Base-by-base conservation (phyloP, 768 basidiomycete species). In the Flagelloscypha sp. region DNA sequence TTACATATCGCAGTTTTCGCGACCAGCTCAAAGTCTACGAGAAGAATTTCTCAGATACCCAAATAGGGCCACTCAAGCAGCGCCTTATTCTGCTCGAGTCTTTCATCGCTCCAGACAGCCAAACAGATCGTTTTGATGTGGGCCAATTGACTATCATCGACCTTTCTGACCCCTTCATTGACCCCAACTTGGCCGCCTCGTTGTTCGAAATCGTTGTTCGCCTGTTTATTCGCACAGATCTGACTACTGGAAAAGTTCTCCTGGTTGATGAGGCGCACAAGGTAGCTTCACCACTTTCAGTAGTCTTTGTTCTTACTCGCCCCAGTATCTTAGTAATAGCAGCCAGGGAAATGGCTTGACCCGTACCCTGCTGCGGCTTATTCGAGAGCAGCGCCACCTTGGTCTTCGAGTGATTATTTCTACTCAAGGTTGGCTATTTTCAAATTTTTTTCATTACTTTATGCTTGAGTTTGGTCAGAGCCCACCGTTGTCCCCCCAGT, bases 191-290 rank as follows among this genome's bases (percentile, higher is more conserved):
- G 1, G 83, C 83, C 2, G 82, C 81, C 42, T 72, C 72, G 0
- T 50, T 84, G 3, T 85, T 84, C 36, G 79, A 85, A 38, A 80
- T 85, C 6, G 54, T 84, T 1, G 65, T 71, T 0, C 66, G 82
- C 23, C 47, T 80, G 2, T 85, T 84, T 44, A 66, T 80, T 8
- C 65, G 81, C 18, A 66, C 76, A 2, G 58, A 74, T 1, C 65
- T 79, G 2, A 62, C 55, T 3, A 76, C 75, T 0, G 81, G 80
- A 5, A 84, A 83, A 37, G 70, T 82, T 1, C 64, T 82, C 2
- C 66, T 85, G 0, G 75, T 84, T 0, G 82, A 85, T 30, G 83
- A 85, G 40, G 82, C 83, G 0, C 82, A 85, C 44, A 84, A 84
- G 50, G 82, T 76, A 36, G 24, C 57, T 38, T n/a, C 27, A 8